Conservation (phyloP, 495 filamentous ascomycete species). For the Annulohypoxylon maeteangense region DNA sequence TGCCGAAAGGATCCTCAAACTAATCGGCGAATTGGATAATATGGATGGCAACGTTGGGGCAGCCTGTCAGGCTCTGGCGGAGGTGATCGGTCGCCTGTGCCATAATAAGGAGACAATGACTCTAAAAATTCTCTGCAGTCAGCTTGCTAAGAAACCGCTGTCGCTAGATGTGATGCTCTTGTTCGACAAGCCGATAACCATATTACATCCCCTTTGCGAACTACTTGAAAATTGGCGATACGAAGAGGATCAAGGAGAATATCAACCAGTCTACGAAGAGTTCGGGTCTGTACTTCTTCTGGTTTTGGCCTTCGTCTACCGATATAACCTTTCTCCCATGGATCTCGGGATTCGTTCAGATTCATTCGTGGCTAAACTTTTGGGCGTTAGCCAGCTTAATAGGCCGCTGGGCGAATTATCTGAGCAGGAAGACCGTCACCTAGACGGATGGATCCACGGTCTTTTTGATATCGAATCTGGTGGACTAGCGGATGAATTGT, state of each 20-base stretch:
- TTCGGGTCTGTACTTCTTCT: constrained; percentile 90
- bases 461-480: constrained; percentile 88
- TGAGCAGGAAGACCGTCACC: constrained; percentile 78
- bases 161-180: constrained; percentile 87
- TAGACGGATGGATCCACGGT: constrained; percentile 86
- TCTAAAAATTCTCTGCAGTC: constrained; percentile 83
- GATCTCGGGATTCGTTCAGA: constrained; percentile 73
- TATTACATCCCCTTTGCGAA: constrained; percentile 85
- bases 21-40: constrained; percentile 84
- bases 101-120: constrained; percentile 89
- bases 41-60: constrained; percentile 96
- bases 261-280: constrained; percentile 96
- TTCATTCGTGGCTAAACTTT: constrained; percentile 83
- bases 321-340: constrained; percentile 75
- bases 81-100: constrained; percentile 84
- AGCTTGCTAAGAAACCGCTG: constrained; percentile 79
- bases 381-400: constrained; percentile 70
- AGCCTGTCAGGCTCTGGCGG: constrained; percentile 81
- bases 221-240: constrained; percentile 90
- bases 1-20: constrained; percentile 73
- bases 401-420: constrained; percentile 72
- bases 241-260: constrained; percentile 94
- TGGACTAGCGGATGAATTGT: constrained; percentile 78
- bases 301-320: constrained; percentile 82
- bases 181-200: constrained; percentile 78